Evolutionary conservation across 306 rosid species (phyloP).

Genomic region (Cercis canadensis): DNA sequence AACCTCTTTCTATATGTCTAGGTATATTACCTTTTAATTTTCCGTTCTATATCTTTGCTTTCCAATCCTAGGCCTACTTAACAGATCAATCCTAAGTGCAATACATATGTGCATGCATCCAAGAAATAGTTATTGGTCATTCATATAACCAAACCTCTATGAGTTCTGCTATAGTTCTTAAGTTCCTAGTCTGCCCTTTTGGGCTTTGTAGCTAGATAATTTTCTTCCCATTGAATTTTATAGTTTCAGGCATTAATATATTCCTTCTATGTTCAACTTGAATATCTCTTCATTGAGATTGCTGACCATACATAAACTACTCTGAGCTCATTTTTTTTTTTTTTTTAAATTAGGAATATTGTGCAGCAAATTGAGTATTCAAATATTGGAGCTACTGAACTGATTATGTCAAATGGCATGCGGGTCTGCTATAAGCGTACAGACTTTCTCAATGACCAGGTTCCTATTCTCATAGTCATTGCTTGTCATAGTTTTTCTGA

Average conservation of each 20-base stretch:
- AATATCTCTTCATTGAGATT: neutral
- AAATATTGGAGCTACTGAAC: constrained; percentile 85
- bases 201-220: constrained; percentile 20
- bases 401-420: constrained; percentile 90
- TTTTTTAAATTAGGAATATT: constrained; percentile 57
- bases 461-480: constrained; percentile 36
- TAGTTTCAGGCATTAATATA: constrained; percentile 27
- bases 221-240: constrained; percentile 27
- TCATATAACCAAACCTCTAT: constrained; percentile 21
- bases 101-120: constrained; percentile 22
- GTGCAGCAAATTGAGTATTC: constrained; percentile 75
- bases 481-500: constrained; percentile 30
- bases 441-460: constrained; percentile 98
- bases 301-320: neutral
- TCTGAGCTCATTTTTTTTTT: neutral
- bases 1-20: constrained; percentile 28
- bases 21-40: constrained; percentile 17
- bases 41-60: constrained; percentile 11
- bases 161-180: constrained; percentile 1
- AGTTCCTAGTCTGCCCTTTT: constrained; percentile 16
- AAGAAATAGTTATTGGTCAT: constrained; percentile 21
- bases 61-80: constrained; percentile 1
- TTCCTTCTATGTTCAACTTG: constrained; percentile 1
- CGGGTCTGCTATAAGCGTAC: constrained; percentile 86
- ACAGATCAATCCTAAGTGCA: constrained; percentile 2